These are phyloP conservation scores for Cercospora zeae-maydis DNA, from an alignment of 2,329 filamentous ascomycete genomes.

Conservation along the genomic window DNA sequence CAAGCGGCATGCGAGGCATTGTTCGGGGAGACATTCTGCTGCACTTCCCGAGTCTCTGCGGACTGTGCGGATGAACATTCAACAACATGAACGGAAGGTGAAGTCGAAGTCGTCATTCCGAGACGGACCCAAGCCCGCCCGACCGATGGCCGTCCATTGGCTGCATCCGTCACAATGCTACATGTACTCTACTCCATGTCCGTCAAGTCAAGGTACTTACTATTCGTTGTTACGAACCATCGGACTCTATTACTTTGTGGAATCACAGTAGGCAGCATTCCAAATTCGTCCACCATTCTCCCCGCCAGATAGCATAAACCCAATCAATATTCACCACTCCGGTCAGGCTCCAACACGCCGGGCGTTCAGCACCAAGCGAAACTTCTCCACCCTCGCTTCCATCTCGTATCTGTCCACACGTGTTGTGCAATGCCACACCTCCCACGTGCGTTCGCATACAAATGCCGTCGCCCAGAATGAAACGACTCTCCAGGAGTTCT, in stretches of 20 bases:
- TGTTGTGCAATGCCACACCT: not conserved
- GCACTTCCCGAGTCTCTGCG: not conserved
- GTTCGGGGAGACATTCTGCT: slow-evolving; percentile 26
- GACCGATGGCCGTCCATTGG: not conserved
- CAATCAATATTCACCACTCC: too few relatives aligned
- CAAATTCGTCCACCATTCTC: not conserved
- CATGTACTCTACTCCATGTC: not conserved
- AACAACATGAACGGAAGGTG: not conserved
- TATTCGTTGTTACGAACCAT: not conserved
- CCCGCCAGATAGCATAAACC: not conserved
- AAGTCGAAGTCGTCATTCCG: not conserved
- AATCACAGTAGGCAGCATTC: not conserved
- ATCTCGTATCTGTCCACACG: slow-evolving; percentile 1
- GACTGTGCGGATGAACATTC: not conserved
- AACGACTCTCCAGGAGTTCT: not conserved
- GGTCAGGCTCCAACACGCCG: not conserved
- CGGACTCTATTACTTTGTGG: not conserved
- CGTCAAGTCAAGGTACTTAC: too few relatives aligned
- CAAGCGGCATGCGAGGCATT: slow-evolving; percentile 27
- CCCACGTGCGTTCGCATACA: not conserved
- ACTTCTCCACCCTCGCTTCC: not conserved
- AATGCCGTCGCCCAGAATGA: not conserved
- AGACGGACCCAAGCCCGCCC: not conserved
- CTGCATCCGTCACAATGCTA: not conserved
- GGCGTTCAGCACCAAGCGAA: not conserved